Base-by-base conservation (phyloP, 202 grass and related monocot genomes). In the Eragrostis tef region DNA sequence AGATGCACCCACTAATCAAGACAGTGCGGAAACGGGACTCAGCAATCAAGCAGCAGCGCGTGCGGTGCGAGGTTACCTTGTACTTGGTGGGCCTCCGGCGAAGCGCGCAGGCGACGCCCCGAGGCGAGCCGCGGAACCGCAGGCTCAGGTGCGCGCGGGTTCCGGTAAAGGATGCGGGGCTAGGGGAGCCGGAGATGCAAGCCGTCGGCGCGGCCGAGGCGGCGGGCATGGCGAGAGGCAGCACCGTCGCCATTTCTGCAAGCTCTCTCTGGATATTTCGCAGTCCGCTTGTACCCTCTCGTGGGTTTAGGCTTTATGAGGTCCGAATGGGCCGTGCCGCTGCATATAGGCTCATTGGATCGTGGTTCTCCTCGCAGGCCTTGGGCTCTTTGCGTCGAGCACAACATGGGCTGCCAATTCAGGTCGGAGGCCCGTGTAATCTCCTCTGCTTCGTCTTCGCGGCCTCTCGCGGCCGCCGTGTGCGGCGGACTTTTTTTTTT, bases 1-100 rank as follows among this genome's bases (percentile, higher is more conserved):
- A 19, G 29, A 15, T 2, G 6, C 22, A 41, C 3, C 0, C 19
- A 27, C 9, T 0, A 21, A 42, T 9, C 17, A 59, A 17, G 36
- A 42, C 27, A 14, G 2, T 0, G 5, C 16, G 26, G 25, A 49
- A 9, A 1, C 14, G 48, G 66, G 21, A 45, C 6, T 10, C 42
- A 20, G 73, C 7, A 74, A 70, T 34, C 70, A 47, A 47, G 65
- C 65, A 59, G 65, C 22, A 41, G 78, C 36, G 61, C 9, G 15
- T 64, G 51, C 24, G 67, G 26, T 5, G 20, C 14, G 14, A 27
- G 5, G 21, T 56, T 58, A 91, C 89, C 86, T 88, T 91, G 63
- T 85, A 81, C 68, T 88, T 91, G 27, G 86, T 70, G 21, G 86
- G 89, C 31, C 75, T 74, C 49, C 81, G 78, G 67, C 82, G 78